Evolutionary conservation across 2,329 filamentous ascomycete genomes (phyloP), one percentile per base, ranked within the genome.

Genomic region (Immersiporthe knoxdaviesiana): DNA sequence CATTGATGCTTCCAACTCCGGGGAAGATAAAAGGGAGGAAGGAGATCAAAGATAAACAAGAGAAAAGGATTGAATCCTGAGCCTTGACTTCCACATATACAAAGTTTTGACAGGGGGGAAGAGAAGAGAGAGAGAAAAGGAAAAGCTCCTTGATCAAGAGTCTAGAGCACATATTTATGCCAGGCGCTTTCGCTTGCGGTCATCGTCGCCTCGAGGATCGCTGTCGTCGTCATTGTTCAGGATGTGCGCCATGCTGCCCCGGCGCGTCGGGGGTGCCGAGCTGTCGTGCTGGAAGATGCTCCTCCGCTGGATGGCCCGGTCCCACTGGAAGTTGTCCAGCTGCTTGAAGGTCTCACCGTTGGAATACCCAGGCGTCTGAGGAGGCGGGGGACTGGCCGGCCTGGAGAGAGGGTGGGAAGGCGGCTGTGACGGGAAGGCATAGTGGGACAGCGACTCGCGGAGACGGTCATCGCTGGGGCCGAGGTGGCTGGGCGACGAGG

Each of bases 171-270:
- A 30, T 24, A n/a, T 10, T 63, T 30, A 70, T 18, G 41, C 66
- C 73, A 89, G 79, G 67, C 88, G 83, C 78, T 90, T 90, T 68
- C 88, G 83, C 77, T 91, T 91, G 59, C 87, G 81, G 72, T 88
- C 87, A 14, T 88, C 86, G 30, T 89, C 86, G 30, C 84, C 85
- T 41, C 86, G 79, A 0, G 80, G 80, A 58, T 87, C 85, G 60
- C 85, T 85, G 68, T 87, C 86, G 37, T 87, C 84, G 7, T 85
- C 84, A 50, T 84, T 80, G 74, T 89, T 89, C n/a, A 89, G 79
- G 24, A 89, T 89, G 70, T 89, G 87, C 0, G 87, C 87, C 86
- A 89, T 88, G 77, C 87, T 89, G 32, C 87, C 86, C 63, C 87
- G 79, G 60, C 87, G 79, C 0, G 87, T 89, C 0, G 85, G 84